Evolutionary conservation across 2,329 filamentous ascomycete species (phyloP).

Genomic region (Catunica adiposa): DNA sequence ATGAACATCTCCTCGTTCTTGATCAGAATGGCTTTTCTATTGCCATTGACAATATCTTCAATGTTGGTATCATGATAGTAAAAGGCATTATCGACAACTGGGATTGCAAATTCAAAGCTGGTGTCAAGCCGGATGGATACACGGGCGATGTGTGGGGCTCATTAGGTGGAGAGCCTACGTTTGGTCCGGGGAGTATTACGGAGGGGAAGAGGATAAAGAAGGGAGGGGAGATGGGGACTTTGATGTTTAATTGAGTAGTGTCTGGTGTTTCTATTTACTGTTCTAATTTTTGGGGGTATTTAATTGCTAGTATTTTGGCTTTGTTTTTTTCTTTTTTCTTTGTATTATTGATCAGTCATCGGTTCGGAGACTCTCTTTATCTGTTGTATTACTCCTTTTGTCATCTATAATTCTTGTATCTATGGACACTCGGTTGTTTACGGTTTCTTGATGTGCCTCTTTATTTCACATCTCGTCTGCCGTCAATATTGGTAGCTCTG

Average conservation of each 20-base stretch:
- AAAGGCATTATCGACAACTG: slow-evolving; percentile 45
- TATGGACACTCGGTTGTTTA: no score
- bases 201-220: slow-evolving; percentile 21
- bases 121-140: slow-evolving; percentile 46
- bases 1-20: slow-evolving; percentile 41
- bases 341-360: not conserved
- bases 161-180: slow-evolving; percentile 48
- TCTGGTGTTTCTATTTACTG: not conserved
- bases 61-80: slow-evolving; percentile 48
- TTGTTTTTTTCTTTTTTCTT: slow-evolving; percentile 4
- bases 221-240: not conserved
- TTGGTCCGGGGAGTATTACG: slow-evolving; percentile 38
- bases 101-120: slow-evolving; percentile 39
- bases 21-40: slow-evolving; percentile 48
- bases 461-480: no score
- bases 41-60: slow-evolving; percentile 48
- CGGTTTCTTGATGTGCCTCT: no score
- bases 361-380: not conserved
- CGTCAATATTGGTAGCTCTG: no score
- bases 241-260: not conserved
- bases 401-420: no score
- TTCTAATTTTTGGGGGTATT: not conserved
- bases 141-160: slow-evolving; percentile 56
- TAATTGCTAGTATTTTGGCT: not conserved
- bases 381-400: not conserved